Evolutionary conservation across 2,329 filamentous ascomycete species (phyloP).

Genomic region (Calonectria multiphialidica): DNA sequence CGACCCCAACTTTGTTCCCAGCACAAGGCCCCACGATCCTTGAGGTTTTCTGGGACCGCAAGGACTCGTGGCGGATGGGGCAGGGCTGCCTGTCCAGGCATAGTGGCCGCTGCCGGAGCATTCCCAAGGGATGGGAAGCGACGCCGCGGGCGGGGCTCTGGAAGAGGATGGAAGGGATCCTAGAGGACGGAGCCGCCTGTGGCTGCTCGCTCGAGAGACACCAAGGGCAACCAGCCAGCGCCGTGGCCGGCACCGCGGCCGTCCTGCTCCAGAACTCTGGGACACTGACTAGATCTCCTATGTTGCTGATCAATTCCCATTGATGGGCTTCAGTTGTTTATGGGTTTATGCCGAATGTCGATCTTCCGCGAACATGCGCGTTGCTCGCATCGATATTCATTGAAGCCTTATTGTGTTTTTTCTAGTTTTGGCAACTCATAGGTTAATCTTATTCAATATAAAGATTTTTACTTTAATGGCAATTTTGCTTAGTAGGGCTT

Average conservation of each 20-base stretch:
- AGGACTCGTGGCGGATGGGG: constrained; percentile 39
- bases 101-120: constrained; percentile 38
- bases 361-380: constrained; percentile 29
- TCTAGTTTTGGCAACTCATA: not conserved
- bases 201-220: constrained; percentile 24
- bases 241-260: constrained; percentile 33
- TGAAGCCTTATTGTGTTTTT: not conserved
- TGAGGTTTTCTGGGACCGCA: constrained; percentile 19
- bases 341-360: constrained; percentile 21
- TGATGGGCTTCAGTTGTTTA: constrained; percentile 22
- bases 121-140: constrained; percentile 42
- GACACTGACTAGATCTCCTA: constrained; percentile 18
- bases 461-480: constrained; percentile 5
- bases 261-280: constrained; percentile 33
- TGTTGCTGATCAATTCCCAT: constrained; percentile 37
- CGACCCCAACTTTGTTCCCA: constrained; percentile 16
- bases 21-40: not conserved
- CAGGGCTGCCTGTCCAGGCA: constrained; percentile 35
- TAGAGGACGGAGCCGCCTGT: constrained; percentile 27
- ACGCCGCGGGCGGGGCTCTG: constrained; percentile 35
- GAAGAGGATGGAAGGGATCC: constrained; percentile 40
- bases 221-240: constrained; percentile 25
- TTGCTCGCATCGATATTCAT: constrained; percentile 1
- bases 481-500: constrained; percentile 12
- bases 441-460: constrained; percentile 6